Conservation (phyloP, 768 basidiomycete genomes). For the Lactarius akahatsu region DNA sequence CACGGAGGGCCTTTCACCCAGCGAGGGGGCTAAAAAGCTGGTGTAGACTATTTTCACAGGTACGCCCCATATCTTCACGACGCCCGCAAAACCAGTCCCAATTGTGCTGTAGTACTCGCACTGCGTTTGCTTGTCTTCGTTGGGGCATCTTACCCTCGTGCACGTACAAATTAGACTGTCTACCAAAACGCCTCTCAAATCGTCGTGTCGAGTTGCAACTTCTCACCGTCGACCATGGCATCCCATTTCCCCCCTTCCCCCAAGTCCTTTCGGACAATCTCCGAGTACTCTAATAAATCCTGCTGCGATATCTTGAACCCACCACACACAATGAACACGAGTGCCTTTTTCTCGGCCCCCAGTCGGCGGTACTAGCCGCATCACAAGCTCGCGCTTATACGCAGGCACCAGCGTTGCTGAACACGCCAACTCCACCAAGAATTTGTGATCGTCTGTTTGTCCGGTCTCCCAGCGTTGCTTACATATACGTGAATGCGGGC, state of each 20-base stretch:
- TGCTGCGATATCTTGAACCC: slow-evolving; percentile 65
- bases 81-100: not conserved
- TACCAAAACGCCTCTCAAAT: not conserved
- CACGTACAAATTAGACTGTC: slow-evolving; percentile 2
- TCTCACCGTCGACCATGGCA: slow-evolving; percentile 6
- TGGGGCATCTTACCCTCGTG: not conserved
- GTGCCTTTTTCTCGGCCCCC: slow-evolving; percentile 34
- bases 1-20: slow-evolving; percentile 32
- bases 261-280: slow-evolving; percentile 39
- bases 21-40: slow-evolving; percentile 33
- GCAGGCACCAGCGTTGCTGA: slow-evolving; percentile 66
- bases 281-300: slow-evolving; percentile 51
- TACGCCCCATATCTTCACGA: slow-evolving; percentile 3
- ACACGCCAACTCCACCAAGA: slow-evolving; percentile 73
- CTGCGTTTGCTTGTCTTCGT: not conserved
- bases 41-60: slow-evolving; percentile 15
- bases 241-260: not conserved
- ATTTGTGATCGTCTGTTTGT: slow-evolving; percentile 66
- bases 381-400: slow-evolving; percentile 57
- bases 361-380: slow-evolving; percentile 45
- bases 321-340: slow-evolving; percentile 71
- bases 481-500: not conserved
- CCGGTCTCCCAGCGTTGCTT: not conserved
- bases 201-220: slow-evolving; percentile 5
- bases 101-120: not conserved